Base-by-base conservation (phyloP, 345 rosid species). In the Bruguiera parviflora region DNA sequence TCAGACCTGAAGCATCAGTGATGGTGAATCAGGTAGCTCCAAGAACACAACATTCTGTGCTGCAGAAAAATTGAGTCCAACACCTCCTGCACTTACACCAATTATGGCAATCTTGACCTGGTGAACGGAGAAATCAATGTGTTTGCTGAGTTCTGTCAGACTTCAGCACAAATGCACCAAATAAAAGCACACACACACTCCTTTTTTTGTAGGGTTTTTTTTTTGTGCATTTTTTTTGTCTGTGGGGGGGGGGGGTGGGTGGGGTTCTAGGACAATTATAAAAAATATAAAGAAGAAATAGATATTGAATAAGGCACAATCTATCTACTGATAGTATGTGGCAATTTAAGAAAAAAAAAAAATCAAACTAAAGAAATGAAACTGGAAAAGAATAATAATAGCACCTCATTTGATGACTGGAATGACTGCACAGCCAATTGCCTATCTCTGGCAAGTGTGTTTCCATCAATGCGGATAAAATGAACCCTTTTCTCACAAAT, bases 401-500 rank as follows among this genome's bases (percentile, higher is more conserved):
- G 47, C 68, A 73, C 98, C 91, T 85, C 84, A 72, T 81, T 81
- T 58, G 89, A 85, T 72, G 85, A 84, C 77, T 83, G 84, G 73
- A 91, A 94, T 63, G 86, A 83, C 61, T 67, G 71, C 59, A 94
- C 97, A 75, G 97, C 98, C 69, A 84, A 77, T 74, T 94, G 95
- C 79, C 98, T 86, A 73, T 94, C 97, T 84, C 82, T 87, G 46
- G 98, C 75, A 58, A 88, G 87, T 6, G 98, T 89, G 57, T 67
- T 89, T 77, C 98, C 98, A 89, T 94, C 98, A 76, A 94, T 94
- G 68, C 97, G 97, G 53, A 91, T 85, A 72, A 94, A 94, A 69
- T 78, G 75, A 67, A 94, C 78, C 77, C 84, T 89, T 83, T 89
- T 94, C 84, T 91, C 91, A 78, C 91, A 87, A 71, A 89, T 37